Conservation (phyloP, 1,284 basidiomycete species). For the Ganoderma meredithae region DNA sequence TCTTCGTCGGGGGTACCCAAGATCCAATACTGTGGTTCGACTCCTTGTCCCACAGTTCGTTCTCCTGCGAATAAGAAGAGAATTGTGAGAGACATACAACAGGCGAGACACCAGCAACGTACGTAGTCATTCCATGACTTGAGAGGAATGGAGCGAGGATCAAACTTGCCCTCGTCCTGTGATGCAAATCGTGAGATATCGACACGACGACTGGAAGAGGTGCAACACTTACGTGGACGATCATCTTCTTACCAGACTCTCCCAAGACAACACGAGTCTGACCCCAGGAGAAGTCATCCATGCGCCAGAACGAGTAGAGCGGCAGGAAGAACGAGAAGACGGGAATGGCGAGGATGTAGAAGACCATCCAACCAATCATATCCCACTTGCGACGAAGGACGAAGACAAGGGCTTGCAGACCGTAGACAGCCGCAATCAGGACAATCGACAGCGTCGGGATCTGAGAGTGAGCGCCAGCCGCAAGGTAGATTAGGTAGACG, state of each 20-base stretch:
- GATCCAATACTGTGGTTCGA: slow-evolving; percentile 91
- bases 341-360: slow-evolving; percentile 94
- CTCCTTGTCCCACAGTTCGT: slow-evolving; percentile 97
- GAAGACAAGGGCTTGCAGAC: slow-evolving; percentile 89
- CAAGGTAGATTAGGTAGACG: slow-evolving; percentile 85
- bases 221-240: slow-evolving; percentile 82
- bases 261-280: slow-evolving; percentile 92
- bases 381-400: slow-evolving; percentile 91
- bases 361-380: slow-evolving; percentile 97
- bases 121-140: slow-evolving; percentile 98
- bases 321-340: slow-evolving; percentile 94
- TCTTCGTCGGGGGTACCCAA: slow-evolving; percentile 77
- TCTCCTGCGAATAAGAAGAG: slow-evolving; percentile 61
- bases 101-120: slow-evolving; percentile 33
- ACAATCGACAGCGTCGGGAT: slow-evolving; percentile 85
- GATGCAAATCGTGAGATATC: slow-evolving; percentile 17
- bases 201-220: slow-evolving; percentile 15
- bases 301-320: slow-evolving; percentile 97
- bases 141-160: slow-evolving; percentile 89
- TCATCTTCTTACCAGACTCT: slow-evolving; percentile 93
- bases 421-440: slow-evolving; percentile 94
- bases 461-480: slow-evolving; percentile 65
- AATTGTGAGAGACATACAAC: neutral
- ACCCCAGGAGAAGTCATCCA: slow-evolving; percentile 99
- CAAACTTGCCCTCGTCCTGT: slow-evolving; percentile 97